A percentile compares a stretch with the other conserved stretches of the same genome.
phyloP scores from a whole-genome alignment of 257 asterid species.

The Primulina tabacum region DNA sequence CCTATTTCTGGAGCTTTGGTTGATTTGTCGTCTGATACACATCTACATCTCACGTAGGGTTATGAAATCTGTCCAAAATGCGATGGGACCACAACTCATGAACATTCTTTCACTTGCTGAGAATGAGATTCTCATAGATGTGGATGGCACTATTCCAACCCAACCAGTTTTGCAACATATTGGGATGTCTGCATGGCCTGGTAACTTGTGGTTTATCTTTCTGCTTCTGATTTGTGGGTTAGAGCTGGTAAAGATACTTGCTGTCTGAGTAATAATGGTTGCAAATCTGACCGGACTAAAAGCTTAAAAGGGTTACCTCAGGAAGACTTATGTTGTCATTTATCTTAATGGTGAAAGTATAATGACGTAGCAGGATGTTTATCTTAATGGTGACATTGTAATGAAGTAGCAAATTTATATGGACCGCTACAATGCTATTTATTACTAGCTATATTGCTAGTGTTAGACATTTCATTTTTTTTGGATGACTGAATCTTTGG shows the following conservation, averaged over 20 bases:
- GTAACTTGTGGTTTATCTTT: conserved; percentile 41
- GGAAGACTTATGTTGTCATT: conserved; percentile 3
- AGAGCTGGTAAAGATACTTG: conserved; percentile 17
- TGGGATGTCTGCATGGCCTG: conserved; percentile 97
- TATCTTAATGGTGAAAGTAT: conserved; percentile 6
- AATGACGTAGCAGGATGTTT: conserved; percentile 5
- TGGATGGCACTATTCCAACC: conserved; percentile 80
- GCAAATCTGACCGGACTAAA: conserved; percentile 9
- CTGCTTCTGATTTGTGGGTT: conserved; percentile 24
- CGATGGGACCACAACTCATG: conserved; percentile 53
- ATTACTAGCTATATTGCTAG: neutral
- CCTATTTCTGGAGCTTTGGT: conserved; percentile 6
- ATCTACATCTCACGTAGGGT: conserved; percentile 51
- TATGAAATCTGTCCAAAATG: conserved; percentile 58
- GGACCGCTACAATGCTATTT: neutral
- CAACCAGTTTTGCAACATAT: conserved; percentile 85
- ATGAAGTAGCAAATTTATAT: neutral
- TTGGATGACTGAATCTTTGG: neutral
- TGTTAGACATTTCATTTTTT: neutral
- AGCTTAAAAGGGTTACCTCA: conserved; percentile 6
- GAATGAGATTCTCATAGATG: conserved; percentile 71
- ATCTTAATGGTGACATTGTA: neutral
- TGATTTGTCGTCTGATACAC: conserved; percentile 22
- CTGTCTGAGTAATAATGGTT: conserved; percentile 4
- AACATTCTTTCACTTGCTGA: conserved; percentile 71